Percentiles rank a stretch among this genome's conserved stretches.
Evolutionary conservation across 2,329 filamentous ascomycete genomes (phyloP).

Genomic region (Kalaharituber pfeilii): DNA sequence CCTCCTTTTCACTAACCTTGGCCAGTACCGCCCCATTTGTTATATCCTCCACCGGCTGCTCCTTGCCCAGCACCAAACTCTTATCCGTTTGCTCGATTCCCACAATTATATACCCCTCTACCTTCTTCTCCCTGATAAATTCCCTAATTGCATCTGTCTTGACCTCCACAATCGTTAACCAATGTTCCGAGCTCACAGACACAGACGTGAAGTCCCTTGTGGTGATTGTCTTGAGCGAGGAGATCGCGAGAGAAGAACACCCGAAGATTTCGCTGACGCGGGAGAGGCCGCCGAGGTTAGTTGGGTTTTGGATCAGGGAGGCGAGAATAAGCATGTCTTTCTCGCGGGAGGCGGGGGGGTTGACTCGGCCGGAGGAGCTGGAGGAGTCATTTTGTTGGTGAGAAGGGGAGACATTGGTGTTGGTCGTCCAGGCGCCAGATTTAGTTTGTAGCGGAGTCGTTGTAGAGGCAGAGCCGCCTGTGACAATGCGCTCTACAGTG

Average conservation of each 20-base stretch:
- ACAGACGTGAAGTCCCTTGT: conserved; percentile 35
- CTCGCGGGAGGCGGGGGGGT: conserved; percentile 22
- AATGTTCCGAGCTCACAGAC: conserved; percentile 34
- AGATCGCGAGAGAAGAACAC: conserved; percentile 31
- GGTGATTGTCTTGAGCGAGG: conserved; percentile 27
- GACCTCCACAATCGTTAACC: conserved; percentile 32
- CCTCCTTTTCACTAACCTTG: conserved; percentile 22
- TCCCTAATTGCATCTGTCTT: conserved; percentile 24
- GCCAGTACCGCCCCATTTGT: too few relatives aligned
- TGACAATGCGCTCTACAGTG: conserved; percentile 2
- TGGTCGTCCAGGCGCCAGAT: conserved; percentile 30
- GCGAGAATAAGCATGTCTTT: conserved; percentile 31
- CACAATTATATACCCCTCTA: conserved; percentile 34
- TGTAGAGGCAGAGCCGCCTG: conserved; percentile 3
- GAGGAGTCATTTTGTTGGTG: too few relatives aligned
- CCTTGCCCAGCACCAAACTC: conserved; percentile 30
- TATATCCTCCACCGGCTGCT: conserved; percentile 5
- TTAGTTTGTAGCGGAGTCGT: conserved; percentile 34
- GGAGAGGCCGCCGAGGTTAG: conserved; percentile 25
- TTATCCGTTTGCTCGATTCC: conserved; percentile 39
- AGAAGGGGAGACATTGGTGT: conserved; percentile 24
- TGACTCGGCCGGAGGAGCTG: conserved; percentile 14
- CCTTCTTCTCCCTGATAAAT: conserved; percentile 30
- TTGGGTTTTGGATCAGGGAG: conserved; percentile 25
- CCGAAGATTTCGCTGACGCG: conserved; percentile 37